Evolutionary conservation across 257 asterid species (phyloP), one percentile per base, ranked within the genome.

Genomic region (Cordia subcordata): DNA sequence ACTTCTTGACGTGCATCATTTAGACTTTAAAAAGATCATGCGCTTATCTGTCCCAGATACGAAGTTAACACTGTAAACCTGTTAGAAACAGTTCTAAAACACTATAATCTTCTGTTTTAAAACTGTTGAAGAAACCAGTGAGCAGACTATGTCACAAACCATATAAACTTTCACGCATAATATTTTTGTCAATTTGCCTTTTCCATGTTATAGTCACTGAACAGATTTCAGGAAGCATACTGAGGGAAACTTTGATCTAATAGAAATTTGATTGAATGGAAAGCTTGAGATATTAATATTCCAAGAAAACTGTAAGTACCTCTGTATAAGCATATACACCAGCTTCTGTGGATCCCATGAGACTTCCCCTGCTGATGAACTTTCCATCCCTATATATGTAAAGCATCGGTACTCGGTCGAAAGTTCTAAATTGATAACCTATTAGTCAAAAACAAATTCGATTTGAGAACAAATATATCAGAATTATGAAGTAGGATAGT

Each of bases 361-460:
- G 95, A 68, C 96, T 90, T 61, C 96, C 98, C 66, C 88, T 79
- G 69, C 96, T 74, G 54, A 82, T 68, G 73, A 83, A 87, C 58
- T 77, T 72, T 63, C 93, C 93, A 10, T 75, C 78, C 62, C 65
- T 79, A 62, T 81, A 83, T 63, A 81, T 75, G 86, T 87, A 91
- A 53, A 91, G 89, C 98, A 91, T 91, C 4, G 98, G 98, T 20
- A 91, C 91, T 44, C 98, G 33, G 96, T 91, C 17, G 88, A 85
- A 51, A 87, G 91, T 84, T 91, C 98, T 63, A 91, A 74, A 78
- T 87, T 77, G 67, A 91, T 91, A 39, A 90, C 96, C 97, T 90
- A 78, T 42, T 44, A 53, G 32, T 27, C 35, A 63, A 42, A 64
- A 58, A 59, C 40, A 38, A 57, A 55, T 55, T 23, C 18, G 55